phyloP scores from a whole-genome alignment of 192 early-diverging fungal species.

The Coemansia sp. region DNA sequence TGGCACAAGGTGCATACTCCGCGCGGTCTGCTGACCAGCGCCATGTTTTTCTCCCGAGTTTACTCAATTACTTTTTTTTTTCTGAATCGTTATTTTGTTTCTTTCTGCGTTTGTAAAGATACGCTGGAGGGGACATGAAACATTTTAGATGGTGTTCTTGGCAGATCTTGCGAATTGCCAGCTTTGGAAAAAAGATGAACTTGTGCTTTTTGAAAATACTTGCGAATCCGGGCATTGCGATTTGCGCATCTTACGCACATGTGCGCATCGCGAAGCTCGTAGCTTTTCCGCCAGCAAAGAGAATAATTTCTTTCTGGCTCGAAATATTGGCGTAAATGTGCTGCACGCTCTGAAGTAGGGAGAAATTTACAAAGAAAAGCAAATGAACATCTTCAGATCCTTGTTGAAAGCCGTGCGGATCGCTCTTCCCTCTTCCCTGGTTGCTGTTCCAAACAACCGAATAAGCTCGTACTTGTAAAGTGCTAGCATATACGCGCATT shows the following conservation, averaged over 20 bases:
- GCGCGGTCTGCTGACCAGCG: neutral
- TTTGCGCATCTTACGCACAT: neutral
- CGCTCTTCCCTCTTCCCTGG: neutral
- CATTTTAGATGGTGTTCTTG: neutral
- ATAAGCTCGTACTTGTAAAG: neutral
- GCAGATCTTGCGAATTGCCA: neutral
- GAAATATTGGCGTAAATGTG: neutral
- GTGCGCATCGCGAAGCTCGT: neutral
- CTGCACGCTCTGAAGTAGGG: neutral
- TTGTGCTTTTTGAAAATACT: neutral
- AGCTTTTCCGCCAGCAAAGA: neutral
- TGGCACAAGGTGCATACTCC: neutral
- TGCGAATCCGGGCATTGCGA: neutral
- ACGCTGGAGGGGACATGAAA: neutral
- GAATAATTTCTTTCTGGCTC: conserved; percentile 4
- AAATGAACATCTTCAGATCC: conserved; percentile 5
- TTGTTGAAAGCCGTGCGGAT: conserved; percentile 7
- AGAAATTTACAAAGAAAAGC: conserved; percentile 1
- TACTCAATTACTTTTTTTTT: neutral
- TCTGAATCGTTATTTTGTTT: no score
- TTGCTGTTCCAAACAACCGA: neutral
- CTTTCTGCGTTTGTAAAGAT: no score
- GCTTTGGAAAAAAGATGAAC: neutral
- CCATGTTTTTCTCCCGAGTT: neutral
- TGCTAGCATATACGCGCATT: neutral